These are phyloP conservation scores for Scleromitrula shiraiana DNA, from an alignment of 2,329 filamentous ascomycete genomes.

Conservation along the genomic window DNA sequence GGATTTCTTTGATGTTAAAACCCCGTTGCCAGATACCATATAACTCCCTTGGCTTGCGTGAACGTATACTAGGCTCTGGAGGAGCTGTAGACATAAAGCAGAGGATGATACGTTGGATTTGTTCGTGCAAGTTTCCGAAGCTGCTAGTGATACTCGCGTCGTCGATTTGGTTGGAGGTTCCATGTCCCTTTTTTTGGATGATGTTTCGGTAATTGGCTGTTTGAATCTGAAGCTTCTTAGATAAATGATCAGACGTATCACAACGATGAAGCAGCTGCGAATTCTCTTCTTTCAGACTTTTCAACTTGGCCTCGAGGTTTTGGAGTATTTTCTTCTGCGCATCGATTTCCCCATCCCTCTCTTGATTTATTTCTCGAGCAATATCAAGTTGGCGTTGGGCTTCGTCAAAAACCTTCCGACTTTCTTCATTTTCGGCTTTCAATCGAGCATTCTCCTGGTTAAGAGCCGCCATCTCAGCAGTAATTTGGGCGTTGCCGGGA, in stretches of 20 bases:
- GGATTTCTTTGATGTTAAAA: background rate
- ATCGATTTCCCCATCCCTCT: too few relatives aligned
- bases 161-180: background rate
- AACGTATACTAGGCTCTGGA: background rate
- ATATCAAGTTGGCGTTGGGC: background rate
- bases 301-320: too few relatives aligned
- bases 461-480: too few relatives aligned
- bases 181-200: background rate
- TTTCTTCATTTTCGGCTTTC: background rate
- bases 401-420: background rate
- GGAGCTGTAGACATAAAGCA: background rate
- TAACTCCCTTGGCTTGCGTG: too few relatives aligned
- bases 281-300: background rate
- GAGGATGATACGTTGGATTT: background rate
- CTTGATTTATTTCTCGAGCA: too few relatives aligned
- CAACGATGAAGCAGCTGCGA: background rate
- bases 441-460: background rate
- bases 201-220: background rate
- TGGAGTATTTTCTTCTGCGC: too few relatives aligned
- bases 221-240: background rate
- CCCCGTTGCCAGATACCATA: background rate
- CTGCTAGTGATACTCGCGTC: background rate
- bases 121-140: background rate
- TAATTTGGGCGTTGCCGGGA: background rate
- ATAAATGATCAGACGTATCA: background rate